These are phyloP conservation scores for Colletotrichum destructivum DNA, from an alignment of 2,329 filamentous ascomycete species.

Conservation along the genomic window DNA sequence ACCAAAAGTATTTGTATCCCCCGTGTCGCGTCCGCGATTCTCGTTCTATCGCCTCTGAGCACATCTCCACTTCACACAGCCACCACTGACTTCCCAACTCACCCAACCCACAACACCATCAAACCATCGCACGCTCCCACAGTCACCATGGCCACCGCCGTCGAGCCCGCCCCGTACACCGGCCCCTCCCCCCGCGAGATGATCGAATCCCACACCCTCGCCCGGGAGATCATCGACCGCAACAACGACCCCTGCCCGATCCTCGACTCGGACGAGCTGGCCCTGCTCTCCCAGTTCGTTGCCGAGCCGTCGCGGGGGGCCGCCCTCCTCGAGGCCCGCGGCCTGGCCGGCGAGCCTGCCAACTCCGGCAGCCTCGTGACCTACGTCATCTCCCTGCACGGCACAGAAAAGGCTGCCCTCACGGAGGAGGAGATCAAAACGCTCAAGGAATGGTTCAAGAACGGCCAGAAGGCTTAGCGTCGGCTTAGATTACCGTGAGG, in stretches of 20 bases:
- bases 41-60: not conserved
- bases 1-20: not conserved
- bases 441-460: conserved; percentile 41
- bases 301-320: conserved; percentile 4
- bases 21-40: not conserved
- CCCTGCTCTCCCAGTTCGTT: conserved; percentile 33
- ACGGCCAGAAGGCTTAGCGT: conserved; percentile 2
- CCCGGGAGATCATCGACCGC: conserved; percentile 43
- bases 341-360: not conserved
- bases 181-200: conserved; percentile 41
- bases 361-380: conserved; percentile 38
- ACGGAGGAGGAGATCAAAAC: conserved; percentile 29
- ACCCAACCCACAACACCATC: not conserved
- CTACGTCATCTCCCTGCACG: conserved; percentile 36
- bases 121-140: not conserved
- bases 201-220: conserved; percentile 41
- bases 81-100: not conserved
- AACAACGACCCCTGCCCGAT: conserved; percentile 36
- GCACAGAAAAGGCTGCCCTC: conserved; percentile 18
- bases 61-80: not conserved
- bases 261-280: conserved; percentile 37
- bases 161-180: conserved; percentile 30
- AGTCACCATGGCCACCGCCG: conserved; percentile 18
- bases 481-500: too few relatives aligned
- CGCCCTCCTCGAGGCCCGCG: conserved; percentile 24